Evolutionary conservation across 2,329 filamentous ascomycete genomes (phyloP).

Genomic region (Alternaria gaisen): DNA sequence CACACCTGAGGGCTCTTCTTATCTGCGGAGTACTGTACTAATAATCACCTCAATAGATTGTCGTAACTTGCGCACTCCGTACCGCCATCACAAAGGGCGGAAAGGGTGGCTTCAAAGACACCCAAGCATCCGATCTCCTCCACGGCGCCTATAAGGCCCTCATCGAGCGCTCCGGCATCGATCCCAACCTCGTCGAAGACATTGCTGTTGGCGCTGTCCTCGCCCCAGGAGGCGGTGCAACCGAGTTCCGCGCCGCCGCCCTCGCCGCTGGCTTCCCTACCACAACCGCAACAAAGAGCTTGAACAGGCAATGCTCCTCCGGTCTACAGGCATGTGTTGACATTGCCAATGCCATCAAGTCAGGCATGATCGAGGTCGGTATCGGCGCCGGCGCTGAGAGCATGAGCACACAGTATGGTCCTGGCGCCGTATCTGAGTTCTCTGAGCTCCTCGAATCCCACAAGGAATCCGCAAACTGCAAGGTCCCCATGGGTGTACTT

Average conservation of each 20-base stretch:
- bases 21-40: not conserved
- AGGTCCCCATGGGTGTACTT: slow-evolving; percentile 93
- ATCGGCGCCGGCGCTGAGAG: slow-evolving; percentile 95
- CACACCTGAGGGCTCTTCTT: not conserved
- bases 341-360: slow-evolving; percentile 88
- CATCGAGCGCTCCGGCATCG: slow-evolving; percentile 85
- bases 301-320: slow-evolving; percentile 95
- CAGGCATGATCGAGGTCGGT: slow-evolving; percentile 94
- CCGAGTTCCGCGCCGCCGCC: slow-evolving; percentile 92
- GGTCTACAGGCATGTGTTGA: slow-evolving; percentile 93
- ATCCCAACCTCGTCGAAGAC: slow-evolving; percentile 88
- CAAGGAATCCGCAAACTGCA: slow-evolving; percentile 90
- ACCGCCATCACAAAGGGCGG: slow-evolving; percentile 93
- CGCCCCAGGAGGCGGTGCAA: slow-evolving; percentile 90
- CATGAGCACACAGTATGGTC: slow-evolving; percentile 93
- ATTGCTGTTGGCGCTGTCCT: slow-evolving; percentile 92
- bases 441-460: slow-evolving; percentile 85
- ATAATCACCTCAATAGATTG: slow-evolving; percentile 61
- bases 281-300: slow-evolving; percentile 79
- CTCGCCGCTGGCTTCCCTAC: slow-evolving; percentile 92
- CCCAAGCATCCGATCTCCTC: slow-evolving; percentile 83
- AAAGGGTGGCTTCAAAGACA: slow-evolving; percentile 96
- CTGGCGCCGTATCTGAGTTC: slow-evolving; percentile 89
- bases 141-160: slow-evolving; percentile 83
- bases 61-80: slow-evolving; percentile 90